These are phyloP conservation scores for Ceratobasidium papillatum DNA, from an alignment of 1,284 basidiomycete genomes.

Conservation along the genomic window DNA sequence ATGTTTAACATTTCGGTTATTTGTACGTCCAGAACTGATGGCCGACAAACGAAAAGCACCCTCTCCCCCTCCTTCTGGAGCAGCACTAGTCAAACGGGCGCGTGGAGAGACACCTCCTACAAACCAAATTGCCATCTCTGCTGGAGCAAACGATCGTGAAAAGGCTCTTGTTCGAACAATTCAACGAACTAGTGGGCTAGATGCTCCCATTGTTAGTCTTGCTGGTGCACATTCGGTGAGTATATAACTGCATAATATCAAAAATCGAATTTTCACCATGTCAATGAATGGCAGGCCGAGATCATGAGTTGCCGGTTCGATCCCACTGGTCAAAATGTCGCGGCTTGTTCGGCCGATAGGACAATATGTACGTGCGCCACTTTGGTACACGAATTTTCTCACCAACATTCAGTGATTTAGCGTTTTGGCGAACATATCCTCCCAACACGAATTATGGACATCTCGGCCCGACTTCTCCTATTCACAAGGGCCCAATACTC, in stretches of 20 bases:
- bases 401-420: constrained; percentile 52
- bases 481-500: constrained; percentile 80
- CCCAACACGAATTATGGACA: constrained; percentile 86
- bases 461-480: constrained; percentile 58
- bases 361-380: constrained; percentile 69
- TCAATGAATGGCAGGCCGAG: constrained; percentile 63
- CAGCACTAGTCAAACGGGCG: constrained; percentile 68
- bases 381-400: constrained; percentile 12
- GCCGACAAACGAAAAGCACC: constrained; percentile 42
- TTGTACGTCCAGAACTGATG: not conserved
- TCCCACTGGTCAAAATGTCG: constrained; percentile 81
- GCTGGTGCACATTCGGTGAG: constrained; percentile 76
- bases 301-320: constrained; percentile 82
- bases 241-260: constrained; percentile 23
- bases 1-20: not conserved
- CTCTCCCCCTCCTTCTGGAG: constrained; percentile 59
- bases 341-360: constrained; percentile 81
- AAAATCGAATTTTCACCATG: not conserved
- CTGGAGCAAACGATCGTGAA: constrained; percentile 70
- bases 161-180: constrained; percentile 80
- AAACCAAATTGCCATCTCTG: constrained; percentile 78
- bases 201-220: constrained; percentile 82
- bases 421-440: constrained; percentile 81
- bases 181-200: constrained; percentile 77
- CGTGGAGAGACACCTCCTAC: constrained; percentile 64